phyloP scores from a whole-genome alignment of 2,329 filamentous ascomycete genomes.

The Dothideomycetidae sp. region DNA sequence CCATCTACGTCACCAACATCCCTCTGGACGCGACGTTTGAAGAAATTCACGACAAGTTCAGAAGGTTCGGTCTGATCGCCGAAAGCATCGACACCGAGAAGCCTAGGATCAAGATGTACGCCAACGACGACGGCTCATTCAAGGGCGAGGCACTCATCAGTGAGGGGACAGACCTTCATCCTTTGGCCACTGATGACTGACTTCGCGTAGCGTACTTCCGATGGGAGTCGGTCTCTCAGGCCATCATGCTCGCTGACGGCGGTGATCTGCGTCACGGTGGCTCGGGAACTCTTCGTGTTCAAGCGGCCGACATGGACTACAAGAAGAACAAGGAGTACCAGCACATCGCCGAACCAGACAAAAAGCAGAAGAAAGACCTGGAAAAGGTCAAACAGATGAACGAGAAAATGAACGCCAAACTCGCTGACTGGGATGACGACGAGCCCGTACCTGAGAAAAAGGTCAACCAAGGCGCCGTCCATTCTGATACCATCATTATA shows the following conservation, averaged over 20 bases:
- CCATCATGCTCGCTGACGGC: constrained; percentile 67
- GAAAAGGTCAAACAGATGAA: constrained; percentile 77
- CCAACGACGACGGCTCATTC: constrained; percentile 64
- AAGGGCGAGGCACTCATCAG: constrained; percentile 78
- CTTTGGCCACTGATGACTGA: constrained; percentile 6
- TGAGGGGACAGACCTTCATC: constrained; percentile 10
- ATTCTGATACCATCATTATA: constrained; percentile 75
- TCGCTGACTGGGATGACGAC: constrained; percentile 93
- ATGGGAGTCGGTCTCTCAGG: constrained; percentile 78
- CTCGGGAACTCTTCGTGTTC: constrained; percentile 59
- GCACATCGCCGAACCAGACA: constrained; percentile 28
- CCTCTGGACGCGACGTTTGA: constrained; percentile 63
- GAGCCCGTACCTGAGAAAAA: constrained; percentile 44
- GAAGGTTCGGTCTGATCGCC: constrained; percentile 79
- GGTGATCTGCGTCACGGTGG: constrained; percentile 60
- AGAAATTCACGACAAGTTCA: constrained; percentile 75
- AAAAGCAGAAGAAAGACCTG: constrained; percentile 51
- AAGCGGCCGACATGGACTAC: constrained; percentile 77
- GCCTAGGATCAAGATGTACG: constrained; percentile 87
- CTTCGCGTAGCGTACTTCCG: constrained; percentile 63
- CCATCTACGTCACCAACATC: constrained; percentile 81
- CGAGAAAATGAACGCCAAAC: constrained; percentile 69
- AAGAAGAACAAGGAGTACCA: constrained; percentile 61
- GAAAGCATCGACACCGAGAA: constrained; percentile 83
- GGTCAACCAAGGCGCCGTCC: constrained; percentile 5